These are phyloP conservation scores for Salinomyces thailandicus DNA, from an alignment of 2,329 filamentous ascomycete genomes.

Conservation along the genomic window DNA sequence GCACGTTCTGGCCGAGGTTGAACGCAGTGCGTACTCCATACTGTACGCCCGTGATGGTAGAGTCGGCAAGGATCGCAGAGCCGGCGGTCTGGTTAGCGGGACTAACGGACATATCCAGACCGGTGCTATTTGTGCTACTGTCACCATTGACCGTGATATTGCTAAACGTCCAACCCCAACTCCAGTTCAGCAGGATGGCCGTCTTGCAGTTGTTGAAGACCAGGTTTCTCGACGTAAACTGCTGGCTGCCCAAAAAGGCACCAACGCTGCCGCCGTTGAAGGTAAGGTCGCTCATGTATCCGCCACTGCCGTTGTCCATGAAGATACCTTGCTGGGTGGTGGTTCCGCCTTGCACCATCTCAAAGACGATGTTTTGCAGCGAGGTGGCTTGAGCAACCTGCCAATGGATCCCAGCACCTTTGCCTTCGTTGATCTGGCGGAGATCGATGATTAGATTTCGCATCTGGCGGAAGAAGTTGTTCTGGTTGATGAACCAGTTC, in stretches of 20 bases:
- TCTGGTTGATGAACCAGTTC: constrained; percentile 44
- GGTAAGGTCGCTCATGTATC: constrained; percentile 46
- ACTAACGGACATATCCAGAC: constrained; percentile 40
- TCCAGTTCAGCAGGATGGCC: constrained; percentile 46
- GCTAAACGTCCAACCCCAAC: constrained; percentile 42
- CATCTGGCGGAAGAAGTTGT: constrained; percentile 47
- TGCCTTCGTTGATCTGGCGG: constrained; percentile 21
- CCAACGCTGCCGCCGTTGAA: constrained; percentile 54
- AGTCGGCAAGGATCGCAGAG: constrained; percentile 75
- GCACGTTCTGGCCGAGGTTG: constrained; percentile 52
- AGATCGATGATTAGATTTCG: constrained; percentile 44
- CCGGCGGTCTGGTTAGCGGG: constrained; percentile 50
- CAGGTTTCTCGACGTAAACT: constrained; percentile 45
- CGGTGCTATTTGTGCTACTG: constrained; percentile 31
- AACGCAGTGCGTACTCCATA: constrained; percentile 71
- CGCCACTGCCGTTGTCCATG: constrained; percentile 26
- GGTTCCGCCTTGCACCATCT: constrained; percentile 39
- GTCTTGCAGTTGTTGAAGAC: constrained; percentile 41
- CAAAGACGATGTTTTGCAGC: constrained; percentile 52
- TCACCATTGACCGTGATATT: constrained; percentile 33
- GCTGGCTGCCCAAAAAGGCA: constrained; percentile 53
- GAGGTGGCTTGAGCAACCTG: constrained; percentile 47
- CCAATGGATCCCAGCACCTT: constrained; percentile 41
- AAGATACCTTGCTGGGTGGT: constrained; percentile 38
- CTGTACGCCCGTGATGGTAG: constrained; percentile 62